A percentile compares a stretch with the other conserved stretches of the same genome.
These are phyloP conservation scores for Myxozyma nipponensis DNA, from an alignment of 805 yeast species.

Conservation along the genomic window DNA sequence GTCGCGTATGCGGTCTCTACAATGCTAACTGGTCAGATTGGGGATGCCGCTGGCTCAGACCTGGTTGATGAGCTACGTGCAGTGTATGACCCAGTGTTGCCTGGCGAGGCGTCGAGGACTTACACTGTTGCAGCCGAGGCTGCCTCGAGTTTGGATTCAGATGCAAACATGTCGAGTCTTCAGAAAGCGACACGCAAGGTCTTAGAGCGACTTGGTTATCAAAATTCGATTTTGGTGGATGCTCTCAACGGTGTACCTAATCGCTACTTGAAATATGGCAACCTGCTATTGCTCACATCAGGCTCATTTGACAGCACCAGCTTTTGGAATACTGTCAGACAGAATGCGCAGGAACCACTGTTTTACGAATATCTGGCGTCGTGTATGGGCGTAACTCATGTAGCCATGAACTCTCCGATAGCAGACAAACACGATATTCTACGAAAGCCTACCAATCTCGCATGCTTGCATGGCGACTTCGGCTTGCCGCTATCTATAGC, in stretches of 20 bases:
- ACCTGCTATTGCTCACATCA: constrained; percentile 53
- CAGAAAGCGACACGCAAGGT: neutral
- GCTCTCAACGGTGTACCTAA: constrained; percentile 39
- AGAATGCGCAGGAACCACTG: neutral
- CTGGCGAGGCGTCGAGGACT: too few species aligned
- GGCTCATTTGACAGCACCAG: constrained; percentile 39
- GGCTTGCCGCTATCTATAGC: constrained; percentile 41
- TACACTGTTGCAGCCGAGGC: neutral
- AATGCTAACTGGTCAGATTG: too few species aligned
- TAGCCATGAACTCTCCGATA: constrained; percentile 72
- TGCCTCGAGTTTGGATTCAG: neutral
- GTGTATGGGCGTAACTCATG: constrained; percentile 46
- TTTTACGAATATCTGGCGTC: constrained; percentile 27
- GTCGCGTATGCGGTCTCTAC: too few species aligned
- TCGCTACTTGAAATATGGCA: constrained; percentile 59
- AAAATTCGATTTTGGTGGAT: neutral
- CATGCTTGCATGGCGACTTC: constrained; percentile 63
- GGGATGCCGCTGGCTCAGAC: too few species aligned
- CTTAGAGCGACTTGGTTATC: neutral
- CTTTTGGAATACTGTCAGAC: constrained; percentile 38
- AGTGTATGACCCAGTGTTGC: too few species aligned
- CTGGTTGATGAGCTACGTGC: too few species aligned
- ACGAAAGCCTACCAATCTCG: constrained; percentile 61
- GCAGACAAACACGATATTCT: constrained; percentile 46
- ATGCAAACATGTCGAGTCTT: neutral